phyloP scores from a whole-genome alignment of 148 eudicot species.

The Arctostaphylos glauca region DNA sequence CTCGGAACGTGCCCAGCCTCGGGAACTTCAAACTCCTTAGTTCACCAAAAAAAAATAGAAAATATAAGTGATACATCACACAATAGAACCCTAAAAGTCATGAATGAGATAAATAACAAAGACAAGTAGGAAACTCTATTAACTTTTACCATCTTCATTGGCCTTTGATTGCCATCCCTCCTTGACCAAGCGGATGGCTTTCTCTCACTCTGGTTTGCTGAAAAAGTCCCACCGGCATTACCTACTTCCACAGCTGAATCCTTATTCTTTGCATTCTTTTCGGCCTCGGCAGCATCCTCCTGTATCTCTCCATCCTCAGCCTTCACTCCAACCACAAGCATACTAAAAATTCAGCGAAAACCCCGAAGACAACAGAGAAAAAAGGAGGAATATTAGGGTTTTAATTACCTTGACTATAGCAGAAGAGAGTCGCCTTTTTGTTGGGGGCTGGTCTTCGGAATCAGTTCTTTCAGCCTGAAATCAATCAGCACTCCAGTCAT shows the following conservation, averaged over 20 bases:
- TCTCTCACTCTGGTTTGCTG: slow-evolving; percentile 35
- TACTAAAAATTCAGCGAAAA: neutral
- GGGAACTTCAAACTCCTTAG: slow-evolving; percentile 66
- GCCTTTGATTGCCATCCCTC: slow-evolving; percentile 49
- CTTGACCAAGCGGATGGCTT: slow-evolving; percentile 38
- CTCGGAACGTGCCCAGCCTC: slow-evolving; percentile 58
- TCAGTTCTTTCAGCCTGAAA: slow-evolving; percentile 72
- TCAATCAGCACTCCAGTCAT: slow-evolving; percentile 11
- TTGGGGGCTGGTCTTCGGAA: slow-evolving; percentile 63
- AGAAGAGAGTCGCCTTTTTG: slow-evolving; percentile 77
- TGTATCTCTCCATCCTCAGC: slow-evolving; percentile 65
- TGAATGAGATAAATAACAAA: neutral
- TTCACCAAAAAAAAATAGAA: slow-evolving; percentile 1
- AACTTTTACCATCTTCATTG: slow-evolving; percentile 42
- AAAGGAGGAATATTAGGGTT: neutral
- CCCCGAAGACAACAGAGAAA: neutral
- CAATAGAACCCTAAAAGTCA: neutral
- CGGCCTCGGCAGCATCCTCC: slow-evolving; percentile 41
- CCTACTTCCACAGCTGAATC: slow-evolving; percentile 27
- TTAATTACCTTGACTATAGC: slow-evolving; percentile 77
- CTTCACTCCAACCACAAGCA: slow-evolving; percentile 36
- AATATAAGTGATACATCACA: neutral
- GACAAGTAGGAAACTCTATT: neutral
- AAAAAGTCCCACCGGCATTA: slow-evolving; percentile 11
- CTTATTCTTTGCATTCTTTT: slow-evolving; percentile 31